Evolutionary conservation across 139 green algal species (phyloP).

Genomic region (Micromonas commoda): DNA sequence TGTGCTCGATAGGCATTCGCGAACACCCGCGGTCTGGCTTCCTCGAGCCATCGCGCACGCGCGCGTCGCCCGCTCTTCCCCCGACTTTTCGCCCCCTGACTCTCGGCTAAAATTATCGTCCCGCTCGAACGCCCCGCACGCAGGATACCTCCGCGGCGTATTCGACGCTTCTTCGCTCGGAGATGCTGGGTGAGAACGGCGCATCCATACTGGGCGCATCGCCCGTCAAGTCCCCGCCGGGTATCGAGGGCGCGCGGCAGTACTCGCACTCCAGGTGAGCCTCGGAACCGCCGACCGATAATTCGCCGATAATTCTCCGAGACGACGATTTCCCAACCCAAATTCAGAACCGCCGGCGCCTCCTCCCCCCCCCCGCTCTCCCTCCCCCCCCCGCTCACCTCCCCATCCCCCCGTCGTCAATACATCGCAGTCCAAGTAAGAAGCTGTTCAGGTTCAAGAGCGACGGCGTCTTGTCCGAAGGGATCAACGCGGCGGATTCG

Average conservation of each 20-base stretch:
- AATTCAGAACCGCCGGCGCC: background rate
- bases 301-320: background rate
- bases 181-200: slow-evolving; percentile 6
- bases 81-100: no score
- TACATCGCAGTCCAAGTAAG: background rate
- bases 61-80: background rate
- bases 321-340: background rate
- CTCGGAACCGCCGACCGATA: background rate
- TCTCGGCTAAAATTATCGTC: no score
- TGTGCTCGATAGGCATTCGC: background rate
- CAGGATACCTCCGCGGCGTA: slow-evolving; percentile 26
- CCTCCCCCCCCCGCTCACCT: background rate
- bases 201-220: background rate
- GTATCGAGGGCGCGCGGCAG: background rate
- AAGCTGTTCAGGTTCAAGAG: slow-evolving; percentile 4
- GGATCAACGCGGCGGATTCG: slow-evolving; percentile 46
- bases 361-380: background rate
- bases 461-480: background rate
- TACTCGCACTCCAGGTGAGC: background rate
- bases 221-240: background rate
- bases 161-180: slow-evolving; percentile 7
- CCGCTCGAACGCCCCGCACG: background rate
- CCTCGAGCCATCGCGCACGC: no score
- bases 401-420: background rate
- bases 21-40: no score